Evolutionary conservation across 2,329 filamentous ascomycete genomes (phyloP), one percentile per base, ranked within the genome.

Genomic region (Alternaria infectoria): DNA sequence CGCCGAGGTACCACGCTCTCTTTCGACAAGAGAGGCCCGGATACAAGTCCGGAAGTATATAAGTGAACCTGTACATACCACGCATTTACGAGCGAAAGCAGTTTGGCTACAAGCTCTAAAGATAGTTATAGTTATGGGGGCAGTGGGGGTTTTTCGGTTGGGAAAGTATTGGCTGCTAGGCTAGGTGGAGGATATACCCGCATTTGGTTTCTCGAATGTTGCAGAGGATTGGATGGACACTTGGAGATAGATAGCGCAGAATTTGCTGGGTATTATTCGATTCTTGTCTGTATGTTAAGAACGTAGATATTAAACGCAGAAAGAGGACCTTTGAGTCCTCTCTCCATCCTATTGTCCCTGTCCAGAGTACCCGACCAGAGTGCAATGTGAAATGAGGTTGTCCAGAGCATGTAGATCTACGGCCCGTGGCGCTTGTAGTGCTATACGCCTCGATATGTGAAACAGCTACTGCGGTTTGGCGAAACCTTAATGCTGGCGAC

Each of bases 371-470:
- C 12, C 10, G 15, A 15, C 2, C 12, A 19, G 30, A 51, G 28
- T 36, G 28, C 17, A 21, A n/a, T 23, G 21, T 36, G 7, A 51
- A 21, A 28, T 25, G 9, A 50, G 19, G 55, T 43, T 44, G 30
- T 26, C 21, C 25, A 40, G 19, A 8, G 40, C 21, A 28, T 23
- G 40, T 43, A 40, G 51, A 54, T 47, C 44, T 21, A 23, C 25
- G 15, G 12, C 26, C 44, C 32, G 32, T 30, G 30, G 43, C 40
- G 43, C 52, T 49, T 57, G 40, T 61, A 19, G 61, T 54, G 57
- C 47, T 40, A 49, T 30, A 62, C 59, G 62, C 58, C 61, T 62
- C 45, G 12, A 19, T 54, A 62, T 19, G 13, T 66, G 60, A 62
- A 63, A 60, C 60, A 62, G 54, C 26, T 46, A 47, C 19, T 40